Conservation (phyloP, 768 basidiomycete genomes). For the Russula compacta region DNA sequence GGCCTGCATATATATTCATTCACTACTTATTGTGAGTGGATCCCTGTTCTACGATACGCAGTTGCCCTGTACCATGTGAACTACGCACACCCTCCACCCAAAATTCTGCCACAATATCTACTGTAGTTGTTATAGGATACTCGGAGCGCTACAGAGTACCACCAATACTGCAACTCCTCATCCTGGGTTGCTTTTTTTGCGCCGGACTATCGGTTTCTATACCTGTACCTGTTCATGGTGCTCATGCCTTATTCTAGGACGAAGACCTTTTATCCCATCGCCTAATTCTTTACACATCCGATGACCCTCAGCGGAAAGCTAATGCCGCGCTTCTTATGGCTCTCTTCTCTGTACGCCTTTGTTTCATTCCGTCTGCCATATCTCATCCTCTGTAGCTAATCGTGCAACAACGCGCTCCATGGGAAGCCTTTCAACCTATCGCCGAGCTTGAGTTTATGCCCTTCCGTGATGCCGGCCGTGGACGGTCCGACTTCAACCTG, state of each 20-base stretch:
- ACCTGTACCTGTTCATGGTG: background rate
- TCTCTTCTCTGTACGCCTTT: slow-evolving; percentile 70
- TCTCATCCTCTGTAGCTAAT: slow-evolving; percentile 57
- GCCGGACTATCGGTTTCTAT: slow-evolving; percentile 1
- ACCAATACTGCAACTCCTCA: background rate
- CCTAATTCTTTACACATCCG: slow-evolving; percentile 81
- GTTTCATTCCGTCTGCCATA: background rate
- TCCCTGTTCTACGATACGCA: background rate
- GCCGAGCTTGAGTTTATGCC: slow-evolving; percentile 90
- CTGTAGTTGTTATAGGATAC: background rate
- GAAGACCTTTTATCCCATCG: slow-evolving; percentile 61
- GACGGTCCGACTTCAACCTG: slow-evolving; percentile 86
- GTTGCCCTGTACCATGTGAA: background rate
- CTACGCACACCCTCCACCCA: background rate
- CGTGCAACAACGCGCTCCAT: slow-evolving; percentile 79
- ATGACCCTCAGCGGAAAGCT: slow-evolving; percentile 79
- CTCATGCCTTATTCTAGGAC: slow-evolving; percentile 42
- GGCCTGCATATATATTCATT: slow-evolving; percentile 85
- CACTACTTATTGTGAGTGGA: slow-evolving; percentile 41
- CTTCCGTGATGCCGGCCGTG: slow-evolving; percentile 92
- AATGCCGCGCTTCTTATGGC: slow-evolving; percentile 94
- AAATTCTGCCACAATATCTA: background rate
- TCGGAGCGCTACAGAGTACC: background rate
- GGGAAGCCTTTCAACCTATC: slow-evolving; percentile 92
- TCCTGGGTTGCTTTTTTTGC: background rate